A percentile compares a stretch with the other conserved stretches of the same genome.
Conservation (phyloP, 208 protist genomes). For the Trypanosoma boissoni region DNA sequence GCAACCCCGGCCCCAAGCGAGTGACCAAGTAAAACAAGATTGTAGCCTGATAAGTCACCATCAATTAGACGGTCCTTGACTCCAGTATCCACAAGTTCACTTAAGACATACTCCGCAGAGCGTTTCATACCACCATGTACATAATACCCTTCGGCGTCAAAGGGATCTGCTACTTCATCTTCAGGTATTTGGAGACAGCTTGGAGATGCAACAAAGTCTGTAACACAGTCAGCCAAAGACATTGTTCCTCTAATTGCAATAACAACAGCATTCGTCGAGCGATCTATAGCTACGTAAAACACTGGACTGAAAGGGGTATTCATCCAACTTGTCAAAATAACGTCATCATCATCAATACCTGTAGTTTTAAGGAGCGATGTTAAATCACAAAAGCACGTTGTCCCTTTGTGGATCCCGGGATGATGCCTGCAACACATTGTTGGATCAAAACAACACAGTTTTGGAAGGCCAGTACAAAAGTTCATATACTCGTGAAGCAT, state of each 20-base stretch:
- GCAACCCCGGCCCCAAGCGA: constrained; percentile 84
- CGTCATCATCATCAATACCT: constrained; percentile 47
- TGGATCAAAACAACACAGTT: constrained; percentile 59
- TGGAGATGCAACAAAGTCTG: constrained; percentile 67
- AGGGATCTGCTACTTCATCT: neutral
- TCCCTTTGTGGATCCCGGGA: constrained; percentile 41
- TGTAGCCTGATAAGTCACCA: constrained; percentile 34
- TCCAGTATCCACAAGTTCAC: constrained; percentile 50
- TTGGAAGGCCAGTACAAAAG: constrained; percentile 48
- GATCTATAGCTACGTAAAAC: constrained; percentile 74
- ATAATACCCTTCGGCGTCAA: constrained; percentile 50
- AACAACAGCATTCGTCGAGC: constrained; percentile 48
- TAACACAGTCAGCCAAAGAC: constrained; percentile 81
- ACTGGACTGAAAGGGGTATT: constrained; percentile 73
- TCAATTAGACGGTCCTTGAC: constrained; percentile 44
- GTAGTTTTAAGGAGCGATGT: constrained; percentile 62
- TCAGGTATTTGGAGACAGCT: constrained; percentile 27
- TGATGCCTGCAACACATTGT: constrained; percentile 62
- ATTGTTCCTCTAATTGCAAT: constrained; percentile 87
- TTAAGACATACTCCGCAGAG: constrained; percentile 56
- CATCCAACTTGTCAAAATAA: constrained; percentile 69
- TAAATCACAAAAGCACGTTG: constrained; percentile 58
- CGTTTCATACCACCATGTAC: constrained; percentile 81
- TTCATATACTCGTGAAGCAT: constrained; percentile 68
- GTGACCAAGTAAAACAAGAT: constrained; percentile 77